These are phyloP conservation scores for Dioscorea dumetorum DNA, from an alignment of 106 monocot species.

Conservation along the genomic window DNA sequence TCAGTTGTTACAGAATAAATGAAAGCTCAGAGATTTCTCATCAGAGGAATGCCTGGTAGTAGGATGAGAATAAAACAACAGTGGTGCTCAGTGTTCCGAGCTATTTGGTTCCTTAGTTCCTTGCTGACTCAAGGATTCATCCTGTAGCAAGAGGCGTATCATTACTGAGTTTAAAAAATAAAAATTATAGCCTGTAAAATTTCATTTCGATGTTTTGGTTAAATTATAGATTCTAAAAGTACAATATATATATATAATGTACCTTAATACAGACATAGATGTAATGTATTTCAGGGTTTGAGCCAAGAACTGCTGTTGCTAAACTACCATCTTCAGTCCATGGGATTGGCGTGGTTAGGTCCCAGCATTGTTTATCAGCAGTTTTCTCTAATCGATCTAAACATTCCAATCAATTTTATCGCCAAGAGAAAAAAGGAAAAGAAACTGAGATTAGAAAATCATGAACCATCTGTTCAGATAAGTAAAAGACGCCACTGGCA, in stretches of 20 bases:
- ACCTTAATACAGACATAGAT: slow-evolving; percentile 93
- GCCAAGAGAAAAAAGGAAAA: not conserved
- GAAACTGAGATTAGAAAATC: not conserved
- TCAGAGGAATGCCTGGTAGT: too few relatives aligned
- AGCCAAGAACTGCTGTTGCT: slow-evolving; percentile 33
- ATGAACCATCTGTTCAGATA: not conserved
- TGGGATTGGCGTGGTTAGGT: slow-evolving; percentile 59
- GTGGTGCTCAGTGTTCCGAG: not conserved
- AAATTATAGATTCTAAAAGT: not conserved
- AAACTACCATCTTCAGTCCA: slow-evolving; percentile 54
- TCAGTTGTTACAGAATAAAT: too few relatives aligned
- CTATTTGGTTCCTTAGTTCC: not conserved
- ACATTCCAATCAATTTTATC: slow-evolving; percentile 4
- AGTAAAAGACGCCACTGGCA: not conserved
- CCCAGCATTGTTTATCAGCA: slow-evolving; percentile 50
- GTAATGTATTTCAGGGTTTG: slow-evolving; percentile 77
- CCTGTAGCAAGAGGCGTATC: slow-evolving; percentile 11
- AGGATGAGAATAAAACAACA: too few relatives aligned
- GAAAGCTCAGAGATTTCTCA: too few relatives aligned
- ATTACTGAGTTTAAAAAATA: not conserved
- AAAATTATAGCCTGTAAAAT: too few relatives aligned
- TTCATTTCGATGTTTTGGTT: not conserved
- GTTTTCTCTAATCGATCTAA: slow-evolving; percentile 66
- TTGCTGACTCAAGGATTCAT: slow-evolving; percentile 14
- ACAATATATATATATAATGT: not conserved